phyloP scores from a whole-genome alignment of 2,329 filamentous ascomycete genomes.

The Seiridium unicorne region DNA sequence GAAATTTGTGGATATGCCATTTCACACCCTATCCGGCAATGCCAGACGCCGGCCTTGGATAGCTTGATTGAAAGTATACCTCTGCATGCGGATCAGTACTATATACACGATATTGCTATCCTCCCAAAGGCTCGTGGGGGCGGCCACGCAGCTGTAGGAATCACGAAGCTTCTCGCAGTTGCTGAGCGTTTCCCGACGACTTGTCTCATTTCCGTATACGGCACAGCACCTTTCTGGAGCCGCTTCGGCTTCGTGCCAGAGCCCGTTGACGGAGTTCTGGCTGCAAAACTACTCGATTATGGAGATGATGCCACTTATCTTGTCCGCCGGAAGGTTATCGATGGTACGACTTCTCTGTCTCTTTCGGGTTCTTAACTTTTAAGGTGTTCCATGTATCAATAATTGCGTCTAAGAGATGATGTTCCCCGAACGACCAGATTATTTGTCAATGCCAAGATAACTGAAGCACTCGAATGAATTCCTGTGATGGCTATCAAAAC shows the following conservation, averaged over 20 bases:
- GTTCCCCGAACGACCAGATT: too few relatives aligned
- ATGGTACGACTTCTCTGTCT: too few relatives aligned
- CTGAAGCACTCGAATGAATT: too few relatives aligned
- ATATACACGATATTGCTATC: slow-evolving; percentile 36
- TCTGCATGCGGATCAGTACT: slow-evolving; percentile 30
- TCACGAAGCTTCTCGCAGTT: slow-evolving; percentile 21
- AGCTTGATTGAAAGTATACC: slow-evolving; percentile 26
- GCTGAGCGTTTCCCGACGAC: slow-evolving; percentile 23
- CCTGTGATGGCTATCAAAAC: too few relatives aligned
- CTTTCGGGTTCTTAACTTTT: too few relatives aligned
- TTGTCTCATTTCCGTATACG: slow-evolving; percentile 34
- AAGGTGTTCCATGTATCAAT: too few relatives aligned
- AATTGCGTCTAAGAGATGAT: too few relatives aligned
- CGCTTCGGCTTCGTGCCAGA: slow-evolving; percentile 28
- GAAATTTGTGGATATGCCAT: slow-evolving; percentile 31
- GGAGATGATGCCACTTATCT: slow-evolving; percentile 31
- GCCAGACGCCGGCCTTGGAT: slow-evolving; percentile 29
- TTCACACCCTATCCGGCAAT: slow-evolving; percentile 31
- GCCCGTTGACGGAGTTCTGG: slow-evolving; percentile 12
- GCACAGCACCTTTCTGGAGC: slow-evolving; percentile 29
- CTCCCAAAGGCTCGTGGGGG: slow-evolving; percentile 23
- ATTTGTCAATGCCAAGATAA: too few relatives aligned
- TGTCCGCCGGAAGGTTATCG: neutral
- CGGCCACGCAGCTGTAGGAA: slow-evolving; percentile 21
- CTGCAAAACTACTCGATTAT: slow-evolving; percentile 28